Evolutionary conservation across 345 rosid genomes (phyloP), one percentile per base, ranked within the genome.

Genomic region (Eucalyptus tenuipes): DNA sequence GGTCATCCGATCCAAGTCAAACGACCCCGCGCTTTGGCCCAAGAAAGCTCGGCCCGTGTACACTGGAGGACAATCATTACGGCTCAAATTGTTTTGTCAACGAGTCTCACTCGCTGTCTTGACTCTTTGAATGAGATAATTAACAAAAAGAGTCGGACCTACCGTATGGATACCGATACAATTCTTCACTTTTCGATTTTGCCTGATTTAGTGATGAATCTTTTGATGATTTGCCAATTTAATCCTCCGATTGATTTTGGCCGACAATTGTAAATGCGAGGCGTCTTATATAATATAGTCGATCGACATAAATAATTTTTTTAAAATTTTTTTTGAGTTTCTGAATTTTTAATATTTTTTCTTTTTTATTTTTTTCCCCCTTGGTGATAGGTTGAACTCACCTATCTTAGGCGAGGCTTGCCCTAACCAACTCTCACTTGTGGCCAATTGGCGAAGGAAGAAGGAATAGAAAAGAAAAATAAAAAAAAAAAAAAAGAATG

Each of bases 281-380:
- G 0, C 16, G 0, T 59, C 4, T 13, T 27, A 29, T 59, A 0
- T 12, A 12, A 59, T 13, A 27, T 12, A 29, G 2, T 27, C 0
- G 1, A 6, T 1, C 27, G 2, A 27, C 4, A 13, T 59, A 16
- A 13, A 6, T 25, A 25, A 4, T 0, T 10, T 57, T 57, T 5
- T 57, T 5, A 1, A 0, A 7, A 0, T 25, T 25, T 59, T 25
- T 59, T 59, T 25, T 57, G 0, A 5, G 16, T 31, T 50, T 47
- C 15, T 44, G 22, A 31, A 48, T 24, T 42, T 84, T 84, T 20
- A 1, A 20, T 22, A 8, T 2, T 9, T 84, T 44, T 24, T 22
- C 1, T 10, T 9, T 57, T 55, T 1, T 22, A 4, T 0, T 50
- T 25, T 27, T 27, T 59, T 25, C 0, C 66, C 66, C 27, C 66